These are phyloP conservation scores for Penicillium sp. DNA, from an alignment of 2,329 filamentous ascomycete genomes.

Conservation along the genomic window DNA sequence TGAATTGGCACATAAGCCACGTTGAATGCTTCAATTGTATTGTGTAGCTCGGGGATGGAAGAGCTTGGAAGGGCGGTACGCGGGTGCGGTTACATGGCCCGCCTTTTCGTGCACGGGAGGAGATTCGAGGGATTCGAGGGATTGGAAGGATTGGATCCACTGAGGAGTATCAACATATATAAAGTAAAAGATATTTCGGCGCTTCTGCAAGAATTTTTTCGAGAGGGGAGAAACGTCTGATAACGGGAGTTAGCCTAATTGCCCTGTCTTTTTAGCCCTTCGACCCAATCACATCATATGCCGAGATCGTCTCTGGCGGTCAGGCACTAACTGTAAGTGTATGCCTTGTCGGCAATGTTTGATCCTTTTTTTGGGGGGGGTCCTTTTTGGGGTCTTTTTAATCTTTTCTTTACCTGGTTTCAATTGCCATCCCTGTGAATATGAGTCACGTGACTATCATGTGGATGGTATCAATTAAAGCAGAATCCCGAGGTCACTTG, in stretches of 20 bases:
- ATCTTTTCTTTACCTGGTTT: neutral
- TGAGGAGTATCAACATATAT: neutral
- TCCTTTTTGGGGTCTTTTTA: neutral
- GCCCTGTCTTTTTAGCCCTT: neutral
- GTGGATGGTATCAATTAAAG: neutral
- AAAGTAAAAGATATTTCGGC: neutral
- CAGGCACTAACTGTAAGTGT: slow-evolving; percentile 2
- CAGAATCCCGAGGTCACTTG: neutral
- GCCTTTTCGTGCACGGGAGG: slow-evolving; percentile 20
- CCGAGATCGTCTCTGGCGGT: slow-evolving; percentile 8
- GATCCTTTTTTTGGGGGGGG: too few species aligned
- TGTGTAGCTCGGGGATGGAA: slow-evolving; percentile 9
- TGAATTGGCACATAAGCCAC: neutral
- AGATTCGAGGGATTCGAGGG: slow-evolving; percentile 8
- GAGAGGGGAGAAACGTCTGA: neutral
- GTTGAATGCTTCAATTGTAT: neutral
- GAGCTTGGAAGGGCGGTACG: slow-evolving; percentile 10
- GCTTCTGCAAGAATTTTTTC: slow-evolving; percentile 5
- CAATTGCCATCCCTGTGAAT: neutral
- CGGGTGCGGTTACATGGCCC: slow-evolving; percentile 22
- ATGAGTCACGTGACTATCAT: neutral
- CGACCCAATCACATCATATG: slow-evolving; percentile 10
- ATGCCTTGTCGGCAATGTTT: neutral
- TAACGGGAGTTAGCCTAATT: slow-evolving; percentile 5
- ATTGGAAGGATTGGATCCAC: neutral